Percentiles rank a stretch among this genome's conserved stretches.
phyloP scores from a whole-genome alignment of 2,329 filamentous ascomycete species.

The Fusarium redolens region DNA sequence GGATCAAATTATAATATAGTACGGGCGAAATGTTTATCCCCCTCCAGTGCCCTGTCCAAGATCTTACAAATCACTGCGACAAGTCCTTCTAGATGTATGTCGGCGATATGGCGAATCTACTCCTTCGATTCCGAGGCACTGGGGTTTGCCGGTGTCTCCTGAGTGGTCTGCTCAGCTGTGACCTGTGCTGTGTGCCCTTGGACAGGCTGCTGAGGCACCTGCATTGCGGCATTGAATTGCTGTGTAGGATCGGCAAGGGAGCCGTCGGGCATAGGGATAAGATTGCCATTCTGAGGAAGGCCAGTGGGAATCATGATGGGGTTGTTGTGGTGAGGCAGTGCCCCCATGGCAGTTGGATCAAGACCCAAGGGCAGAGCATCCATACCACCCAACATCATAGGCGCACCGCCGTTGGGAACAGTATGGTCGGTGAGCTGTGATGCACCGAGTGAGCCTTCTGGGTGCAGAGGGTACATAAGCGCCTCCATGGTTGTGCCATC shows the following conservation, averaged over 20 bases:
- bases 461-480: slow-evolving; percentile 84
- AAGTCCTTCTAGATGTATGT: not conserved
- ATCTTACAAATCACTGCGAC: slow-evolving; percentile 8
- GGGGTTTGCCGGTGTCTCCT: slow-evolving; percentile 11
- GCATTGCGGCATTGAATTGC: slow-evolving; percentile 7
- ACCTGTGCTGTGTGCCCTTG: slow-evolving; percentile 12
- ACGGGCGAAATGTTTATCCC: slow-evolving; percentile 1
- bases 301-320: slow-evolving; percentile 40
- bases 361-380: slow-evolving; percentile 40
- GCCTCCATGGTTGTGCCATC: slow-evolving; percentile 85
- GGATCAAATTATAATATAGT: slow-evolving; percentile 3
- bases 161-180: slow-evolving; percentile 25
- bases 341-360: slow-evolving; percentile 40
- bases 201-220: slow-evolving; percentile 10
- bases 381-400: slow-evolving; percentile 41
- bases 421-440: slow-evolving; percentile 54
- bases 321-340: slow-evolving; percentile 40
- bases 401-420: slow-evolving; percentile 39
- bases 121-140: slow-evolving; percentile 7
- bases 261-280: slow-evolving; percentile 31
- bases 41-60: not conserved
- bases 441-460: slow-evolving; percentile 67
- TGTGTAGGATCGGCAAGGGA: slow-evolving; percentile 30
- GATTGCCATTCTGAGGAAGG: slow-evolving; percentile 25
- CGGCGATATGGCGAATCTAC: not conserved